Percentiles rank a stretch among this genome's conserved stretches.
Evolutionary conservation across 1,139 yeast genomes (phyloP).

Genomic region (Scheffersomyces segobiensis): DNA sequence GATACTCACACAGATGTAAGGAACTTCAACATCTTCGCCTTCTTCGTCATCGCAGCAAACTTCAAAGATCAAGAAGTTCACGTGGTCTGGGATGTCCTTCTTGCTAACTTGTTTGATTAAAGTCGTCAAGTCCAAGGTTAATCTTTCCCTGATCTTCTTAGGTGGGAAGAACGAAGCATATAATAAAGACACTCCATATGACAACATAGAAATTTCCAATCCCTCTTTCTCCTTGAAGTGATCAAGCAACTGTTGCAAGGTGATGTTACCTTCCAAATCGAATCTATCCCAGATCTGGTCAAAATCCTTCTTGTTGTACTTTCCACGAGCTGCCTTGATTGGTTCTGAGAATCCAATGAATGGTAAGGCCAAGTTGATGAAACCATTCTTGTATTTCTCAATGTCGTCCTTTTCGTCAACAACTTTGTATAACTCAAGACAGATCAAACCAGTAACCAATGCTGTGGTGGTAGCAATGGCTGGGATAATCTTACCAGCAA

Average conservation of each 20-base stretch:
- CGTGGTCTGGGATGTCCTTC: conserved; percentile 76
- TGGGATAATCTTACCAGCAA: conserved; percentile 94
- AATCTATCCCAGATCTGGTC: conserved; percentile 97
- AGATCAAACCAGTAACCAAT: conserved; percentile 90
- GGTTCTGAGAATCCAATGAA: conserved; percentile 98
- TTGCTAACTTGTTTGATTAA: conserved; percentile 81
- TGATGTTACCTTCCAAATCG: conserved; percentile 74
- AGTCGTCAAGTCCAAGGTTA: conserved; percentile 64
- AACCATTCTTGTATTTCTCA: conserved; percentile 93
- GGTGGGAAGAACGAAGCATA: conserved; percentile 96
- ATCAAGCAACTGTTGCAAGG: conserved; percentile 73
- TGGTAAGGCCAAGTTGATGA: conserved; percentile 90
- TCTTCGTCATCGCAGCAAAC: conserved; percentile 88
- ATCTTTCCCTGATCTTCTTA: conserved; percentile 80
- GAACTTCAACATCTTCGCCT: conserved; percentile 96
- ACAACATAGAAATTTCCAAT: conserved; percentile 84
- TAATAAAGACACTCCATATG: conserved; percentile 84
- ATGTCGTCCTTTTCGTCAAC: conserved; percentile 70
- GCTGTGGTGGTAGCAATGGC: conserved; percentile 99
- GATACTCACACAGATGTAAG: conserved; percentile 66
- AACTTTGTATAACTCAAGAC: conserved; percentile 88
- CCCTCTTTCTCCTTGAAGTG: conserved; percentile 81
- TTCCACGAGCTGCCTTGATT: conserved; percentile 76
- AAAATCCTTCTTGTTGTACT: conserved; percentile 76
- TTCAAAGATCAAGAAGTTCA: conserved; percentile 78